Base-by-base conservation (phyloP, 2,329 filamentous ascomycete genomes). In the Cladosporium sp. region DNA sequence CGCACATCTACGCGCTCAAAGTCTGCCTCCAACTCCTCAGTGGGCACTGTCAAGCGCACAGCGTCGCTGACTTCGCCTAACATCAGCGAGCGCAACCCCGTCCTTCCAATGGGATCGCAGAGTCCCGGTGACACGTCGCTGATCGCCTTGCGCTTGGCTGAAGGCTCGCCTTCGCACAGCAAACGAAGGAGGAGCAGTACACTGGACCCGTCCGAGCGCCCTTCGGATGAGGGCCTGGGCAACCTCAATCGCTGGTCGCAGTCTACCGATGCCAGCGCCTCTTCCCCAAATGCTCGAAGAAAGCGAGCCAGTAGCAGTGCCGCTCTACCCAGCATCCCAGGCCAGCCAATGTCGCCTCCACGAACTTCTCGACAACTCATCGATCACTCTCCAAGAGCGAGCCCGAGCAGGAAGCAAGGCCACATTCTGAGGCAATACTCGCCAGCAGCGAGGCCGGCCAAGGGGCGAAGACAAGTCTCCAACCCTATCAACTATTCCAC, bases 221-320 rank as follows among this genome's bases (percentile, higher is more conserved):
- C 41, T 38, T 47, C 73, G 43, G 62, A 65, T 50, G 74, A 76
- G 57, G 74, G 72, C 25, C 57, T 76, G 43, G 70, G 69, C 33
- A 78, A 74, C 52, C 66, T 79, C 47, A 78, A 80, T 59, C 75
- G 78, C 55, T 80, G 78, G 78, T 80, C 78, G 30, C 77, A 80
- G 55, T 79, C 76, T 15, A 80, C 78, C 19, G 64, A 71, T 25
- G 77, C 75, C 40, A 78, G 74, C 63, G 69, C 67, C 40, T 61
- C 64, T n/a, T 71, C 70, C 29, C 55, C 61, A 55, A 67, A 57
- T 36, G 45, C 51, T n/a, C 64, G 68, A 51, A 65, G 69, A 45
- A 64, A 69, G 51, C 67, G 65, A 59, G 62, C 67, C 54, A 67
- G 59, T 60, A 66, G 59, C 55, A 62, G 62, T 50, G 63, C 67